Evolutionary conservation across 257 asterid species (phyloP).

Genomic region (Forsythia suspensa): DNA sequence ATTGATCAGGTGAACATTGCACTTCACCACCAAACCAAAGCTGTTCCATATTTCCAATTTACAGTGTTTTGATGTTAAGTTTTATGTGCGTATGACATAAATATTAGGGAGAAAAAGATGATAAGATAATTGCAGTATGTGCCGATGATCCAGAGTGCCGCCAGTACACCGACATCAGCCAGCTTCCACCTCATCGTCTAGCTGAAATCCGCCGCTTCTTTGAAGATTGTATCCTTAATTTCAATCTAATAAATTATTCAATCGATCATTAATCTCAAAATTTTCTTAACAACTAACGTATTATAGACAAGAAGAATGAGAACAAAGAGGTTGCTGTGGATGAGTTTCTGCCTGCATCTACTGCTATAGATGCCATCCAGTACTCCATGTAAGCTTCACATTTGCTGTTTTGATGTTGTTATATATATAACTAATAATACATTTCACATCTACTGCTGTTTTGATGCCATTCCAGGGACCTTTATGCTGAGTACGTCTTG

Average conservation of each 20-base stretch:
- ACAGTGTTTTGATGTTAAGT: too few relatives aligned
- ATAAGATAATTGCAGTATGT: conserved; percentile 91
- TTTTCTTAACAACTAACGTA: conserved; percentile 17
- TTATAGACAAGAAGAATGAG: conserved; percentile 81
- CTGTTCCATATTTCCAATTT: not conserved
- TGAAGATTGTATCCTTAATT: conserved; percentile 9
- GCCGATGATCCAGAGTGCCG: conserved; percentile 97
- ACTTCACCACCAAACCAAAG: not conserved
- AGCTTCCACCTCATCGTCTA: conserved; percentile 38
- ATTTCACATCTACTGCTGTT: too few relatives aligned
- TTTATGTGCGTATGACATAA: too few relatives aligned
- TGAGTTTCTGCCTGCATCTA: conserved; percentile 59
- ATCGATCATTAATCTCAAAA: not conserved
- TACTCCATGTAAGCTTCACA: conserved; percentile 58
- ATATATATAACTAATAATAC: not conserved
- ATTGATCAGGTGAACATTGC: conserved; percentile 72
- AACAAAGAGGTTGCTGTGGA: conserved; percentile 78
- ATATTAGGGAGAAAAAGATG: conserved; percentile 84
- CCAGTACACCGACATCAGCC: conserved; percentile 81
- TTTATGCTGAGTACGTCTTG: conserved; percentile 76
- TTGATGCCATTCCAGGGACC: conserved; percentile 41
- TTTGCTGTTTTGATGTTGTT: not conserved
- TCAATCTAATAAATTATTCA: not conserved
- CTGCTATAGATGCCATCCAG: conserved; percentile 68
- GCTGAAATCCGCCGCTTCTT: conserved; percentile 15